phyloP scores from a whole-genome alignment of 352 stramenopile species.

The Globisporangium viniferum region DNA sequence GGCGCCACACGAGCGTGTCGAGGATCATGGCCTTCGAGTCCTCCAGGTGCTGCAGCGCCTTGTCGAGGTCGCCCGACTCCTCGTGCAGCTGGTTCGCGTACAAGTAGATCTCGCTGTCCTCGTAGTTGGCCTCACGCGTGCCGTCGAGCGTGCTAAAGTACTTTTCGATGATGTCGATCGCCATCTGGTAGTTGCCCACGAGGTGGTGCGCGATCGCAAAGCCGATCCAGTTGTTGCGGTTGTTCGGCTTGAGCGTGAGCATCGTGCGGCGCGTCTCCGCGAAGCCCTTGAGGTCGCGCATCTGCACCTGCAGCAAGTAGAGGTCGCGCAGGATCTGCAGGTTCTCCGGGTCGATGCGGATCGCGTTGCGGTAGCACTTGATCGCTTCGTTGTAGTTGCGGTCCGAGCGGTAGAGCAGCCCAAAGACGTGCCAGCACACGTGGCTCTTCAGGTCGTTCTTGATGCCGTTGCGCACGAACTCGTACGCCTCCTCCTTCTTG shows the following conservation, averaged over 20 bases:
- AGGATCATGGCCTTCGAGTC: slow-evolving; percentile 69
- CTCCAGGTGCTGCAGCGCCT: slow-evolving; percentile 86
- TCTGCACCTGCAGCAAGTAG: slow-evolving; percentile 94
- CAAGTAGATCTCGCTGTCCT: slow-evolving; percentile 96
- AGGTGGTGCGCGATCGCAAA: slow-evolving; percentile 96
- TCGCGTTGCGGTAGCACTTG: slow-evolving; percentile 98
- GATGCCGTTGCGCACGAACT: slow-evolving; percentile 94
- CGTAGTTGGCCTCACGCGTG: slow-evolving; percentile 77
- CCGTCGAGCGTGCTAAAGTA: slow-evolving; percentile 90
- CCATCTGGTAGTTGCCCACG: slow-evolving; percentile 89
- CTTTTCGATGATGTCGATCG: slow-evolving; percentile 95
- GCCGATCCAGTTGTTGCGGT: slow-evolving; percentile 96
- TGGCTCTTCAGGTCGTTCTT: slow-evolving; percentile 92
- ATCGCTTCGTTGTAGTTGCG: slow-evolving; percentile 97
- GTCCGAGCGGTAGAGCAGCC: slow-evolving; percentile 95
- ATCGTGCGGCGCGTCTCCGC: slow-evolving; percentile 92
- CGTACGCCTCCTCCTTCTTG: slow-evolving; percentile 95
- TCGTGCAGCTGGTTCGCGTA: slow-evolving; percentile 95
- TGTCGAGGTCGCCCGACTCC: slow-evolving; percentile 82
- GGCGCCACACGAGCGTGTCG: slow-evolving; percentile 71
- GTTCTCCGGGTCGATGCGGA: slow-evolving; percentile 96
- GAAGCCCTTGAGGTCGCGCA: slow-evolving; percentile 91
- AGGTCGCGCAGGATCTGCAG: slow-evolving; percentile 97
- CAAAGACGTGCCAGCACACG: slow-evolving; percentile 99
- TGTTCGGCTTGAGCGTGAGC: slow-evolving; percentile 93